Conservation (phyloP, 805 yeast genomes). For the Kodamaea jinghongensis region DNA sequence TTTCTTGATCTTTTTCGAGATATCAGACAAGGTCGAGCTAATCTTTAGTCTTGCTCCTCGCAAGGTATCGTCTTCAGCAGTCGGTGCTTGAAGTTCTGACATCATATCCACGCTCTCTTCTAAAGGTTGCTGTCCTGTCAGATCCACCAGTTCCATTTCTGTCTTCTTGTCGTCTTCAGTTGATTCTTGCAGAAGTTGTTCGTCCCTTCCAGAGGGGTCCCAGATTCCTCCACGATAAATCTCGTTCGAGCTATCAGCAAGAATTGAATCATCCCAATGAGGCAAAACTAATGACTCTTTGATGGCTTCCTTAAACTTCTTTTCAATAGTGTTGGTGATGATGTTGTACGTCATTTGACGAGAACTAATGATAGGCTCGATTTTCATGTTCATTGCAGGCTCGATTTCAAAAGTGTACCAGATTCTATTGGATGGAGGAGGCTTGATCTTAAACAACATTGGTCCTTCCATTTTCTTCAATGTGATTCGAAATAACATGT, state of each 20-base stretch:
- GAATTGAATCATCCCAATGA: conserved; percentile 81
- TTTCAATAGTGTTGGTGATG: conserved; percentile 76
- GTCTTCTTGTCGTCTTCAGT: conserved; percentile 4
- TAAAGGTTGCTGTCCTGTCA: too few species aligned
- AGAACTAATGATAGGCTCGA: conserved; percentile 91
- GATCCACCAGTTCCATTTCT: too few species aligned
- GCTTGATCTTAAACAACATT: conserved; percentile 64
- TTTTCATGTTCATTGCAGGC: conserved; percentile 71
- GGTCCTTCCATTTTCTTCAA: conserved; percentile 73
- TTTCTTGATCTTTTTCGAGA: background rate
- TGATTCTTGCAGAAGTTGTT: background rate
- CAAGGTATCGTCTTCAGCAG: too few species aligned
- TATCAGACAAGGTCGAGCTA: background rate
- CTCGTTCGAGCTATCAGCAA: conserved; percentile 63
- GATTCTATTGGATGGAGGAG: conserved; percentile 85
- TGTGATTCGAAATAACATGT: conserved; percentile 66
- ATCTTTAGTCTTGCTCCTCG: background rate
- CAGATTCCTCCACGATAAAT: conserved; percentile 92
- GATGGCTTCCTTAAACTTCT: conserved; percentile 73
- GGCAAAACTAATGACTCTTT: conserved; percentile 81
- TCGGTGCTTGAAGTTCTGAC: too few species aligned
- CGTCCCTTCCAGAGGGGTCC: conserved; percentile 47
- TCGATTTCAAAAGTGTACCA: conserved; percentile 87
- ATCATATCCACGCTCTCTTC: too few species aligned
- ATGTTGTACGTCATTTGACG: conserved; percentile 74